phyloP scores from a whole-genome alignment of 805 yeast species.

The Kuraishia borneana region DNA sequence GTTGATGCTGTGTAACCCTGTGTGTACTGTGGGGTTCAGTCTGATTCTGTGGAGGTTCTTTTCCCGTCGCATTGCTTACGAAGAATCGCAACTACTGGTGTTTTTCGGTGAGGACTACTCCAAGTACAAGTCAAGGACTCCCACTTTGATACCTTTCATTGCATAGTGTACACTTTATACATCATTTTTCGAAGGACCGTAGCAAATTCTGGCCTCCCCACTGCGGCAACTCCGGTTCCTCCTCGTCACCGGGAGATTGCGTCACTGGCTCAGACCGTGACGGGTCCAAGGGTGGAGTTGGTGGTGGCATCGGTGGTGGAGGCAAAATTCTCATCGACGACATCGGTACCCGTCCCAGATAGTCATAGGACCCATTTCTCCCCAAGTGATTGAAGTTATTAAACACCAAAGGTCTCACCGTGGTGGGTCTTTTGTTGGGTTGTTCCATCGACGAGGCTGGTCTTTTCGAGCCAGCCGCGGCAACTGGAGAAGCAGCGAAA shows the following conservation, averaged over 20 bases:
- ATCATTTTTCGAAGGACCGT: neutral
- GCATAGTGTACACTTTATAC: neutral
- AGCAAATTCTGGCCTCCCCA: neutral
- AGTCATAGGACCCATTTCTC: neutral
- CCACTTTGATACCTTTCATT: slow-evolving; percentile 59
- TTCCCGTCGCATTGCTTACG: slow-evolving; percentile 49
- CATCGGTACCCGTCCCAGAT: neutral
- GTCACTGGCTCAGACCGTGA: neutral
- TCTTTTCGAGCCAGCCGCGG: neutral
- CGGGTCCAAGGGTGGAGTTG: neutral
- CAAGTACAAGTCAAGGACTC: slow-evolving; percentile 35
- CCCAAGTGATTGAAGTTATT: neutral
- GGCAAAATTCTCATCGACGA: neutral
- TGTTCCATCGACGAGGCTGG: neutral
- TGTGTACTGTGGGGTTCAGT: slow-evolving; percentile 43
- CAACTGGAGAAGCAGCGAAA: neutral
- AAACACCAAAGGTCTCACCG: slow-evolving; percentile 1
- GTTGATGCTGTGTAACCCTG: slow-evolving; percentile 53
- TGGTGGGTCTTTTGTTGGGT: slow-evolving; percentile 1
- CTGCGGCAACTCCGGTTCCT: neutral
- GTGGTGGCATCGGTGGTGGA: slow-evolving; percentile 2
- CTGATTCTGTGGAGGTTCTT: slow-evolving; percentile 63
- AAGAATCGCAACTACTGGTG: slow-evolving; percentile 50
- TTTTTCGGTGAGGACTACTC: slow-evolving; percentile 68
- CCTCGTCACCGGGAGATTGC: neutral